Conservation (phyloP, 495 filamentous ascomycete genomes). For the Annulohypoxylon stygium region DNA sequence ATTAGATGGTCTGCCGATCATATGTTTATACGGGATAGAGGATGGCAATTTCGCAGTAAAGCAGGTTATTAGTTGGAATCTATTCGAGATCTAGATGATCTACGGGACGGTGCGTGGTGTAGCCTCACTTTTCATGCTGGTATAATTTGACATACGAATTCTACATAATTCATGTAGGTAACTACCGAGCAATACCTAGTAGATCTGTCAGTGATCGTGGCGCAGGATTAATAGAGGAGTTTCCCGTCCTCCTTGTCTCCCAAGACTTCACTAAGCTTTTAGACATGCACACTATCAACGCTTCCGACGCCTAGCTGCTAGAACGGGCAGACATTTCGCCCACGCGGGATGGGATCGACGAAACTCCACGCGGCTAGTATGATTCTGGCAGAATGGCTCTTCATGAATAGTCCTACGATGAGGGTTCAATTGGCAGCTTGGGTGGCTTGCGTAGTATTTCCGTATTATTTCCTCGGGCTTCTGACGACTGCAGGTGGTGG, state of each 20-base stretch:
- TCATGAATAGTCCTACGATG: neutral
- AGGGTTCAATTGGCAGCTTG: constrained; percentile 2
- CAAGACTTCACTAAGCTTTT: neutral
- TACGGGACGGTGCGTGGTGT: constrained; percentile 10
- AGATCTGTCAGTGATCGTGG: neutral
- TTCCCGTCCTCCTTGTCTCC: neutral
- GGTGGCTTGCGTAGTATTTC: neutral
- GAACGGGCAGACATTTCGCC: constrained; percentile 3
- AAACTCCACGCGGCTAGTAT: constrained; percentile 22
- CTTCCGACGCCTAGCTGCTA: constrained; percentile 9
- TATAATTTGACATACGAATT: neutral
- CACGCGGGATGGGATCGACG: constrained; percentile 21
- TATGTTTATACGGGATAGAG: neutral
- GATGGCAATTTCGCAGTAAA: neutral
- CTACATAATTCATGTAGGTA: neutral
- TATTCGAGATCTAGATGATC: constrained; percentile 23
- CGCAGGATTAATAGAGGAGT: neutral
- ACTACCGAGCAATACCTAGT: neutral
- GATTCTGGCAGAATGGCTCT: constrained; percentile 12
- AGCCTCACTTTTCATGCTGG: constrained; percentile 6
- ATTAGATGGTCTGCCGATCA: constrained; percentile 3
- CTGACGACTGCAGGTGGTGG: neutral
- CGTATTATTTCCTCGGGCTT: constrained; percentile 4
- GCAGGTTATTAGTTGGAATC: neutral
- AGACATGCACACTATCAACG: constrained; percentile 4